Base-by-base conservation (phyloP, 2,329 filamentous ascomycete genomes). In the Periconia sp. region DNA sequence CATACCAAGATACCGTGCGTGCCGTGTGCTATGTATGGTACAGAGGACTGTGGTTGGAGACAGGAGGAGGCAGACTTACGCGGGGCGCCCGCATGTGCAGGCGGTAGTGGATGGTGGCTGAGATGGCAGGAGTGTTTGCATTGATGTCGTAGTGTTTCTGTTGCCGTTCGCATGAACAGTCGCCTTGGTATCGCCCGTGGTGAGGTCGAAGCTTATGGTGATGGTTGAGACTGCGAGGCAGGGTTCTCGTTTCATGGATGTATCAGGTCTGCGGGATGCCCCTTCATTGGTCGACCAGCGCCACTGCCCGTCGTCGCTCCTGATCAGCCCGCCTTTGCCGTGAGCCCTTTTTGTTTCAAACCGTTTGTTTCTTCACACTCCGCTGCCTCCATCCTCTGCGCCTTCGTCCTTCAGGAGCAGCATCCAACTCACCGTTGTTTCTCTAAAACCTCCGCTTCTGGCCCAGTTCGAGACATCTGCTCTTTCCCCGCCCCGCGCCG, bases 311-410 rank as follows among this genome's bases (percentile, higher is more conserved):
- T 42, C 37, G 41, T 33, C 47, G 37, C 43, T 49, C 45, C 48
- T 47, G 46, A 46, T 35, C 49, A 17, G 19, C 17, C 35, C 33
- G 42, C 47, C 49, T 52, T 45, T 6, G 8, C 23, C 23, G 6
- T 17, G 27, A 40, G 43, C 49, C 42, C 10, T 52, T 55, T 56
- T 59, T 56, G 59, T 64, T 62, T 62, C 56, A 51, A 55, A 48
- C 50, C 50, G 58, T 37, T 55, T 57, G 58, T 62, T 62, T 64
- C 53, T 48, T 56, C 19, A 33, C 48, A 14, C 48, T 42, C 23
- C 33, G 31, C 30, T 41, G 20, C 37, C 13, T 41, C 17, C 44
- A 15, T 33, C 44, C 30, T 27, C 44, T 33, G 27, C 33, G 33
- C 33, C 33, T n/a, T 37, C 33, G n/a, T 13, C 33, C 33, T 37